Percentiles rank a stretch among this genome's conserved stretches.
These are phyloP conservation scores for Fomitopsis betulina DNA, from an alignment of 1,284 basidiomycete genomes.

Conservation along the genomic window DNA sequence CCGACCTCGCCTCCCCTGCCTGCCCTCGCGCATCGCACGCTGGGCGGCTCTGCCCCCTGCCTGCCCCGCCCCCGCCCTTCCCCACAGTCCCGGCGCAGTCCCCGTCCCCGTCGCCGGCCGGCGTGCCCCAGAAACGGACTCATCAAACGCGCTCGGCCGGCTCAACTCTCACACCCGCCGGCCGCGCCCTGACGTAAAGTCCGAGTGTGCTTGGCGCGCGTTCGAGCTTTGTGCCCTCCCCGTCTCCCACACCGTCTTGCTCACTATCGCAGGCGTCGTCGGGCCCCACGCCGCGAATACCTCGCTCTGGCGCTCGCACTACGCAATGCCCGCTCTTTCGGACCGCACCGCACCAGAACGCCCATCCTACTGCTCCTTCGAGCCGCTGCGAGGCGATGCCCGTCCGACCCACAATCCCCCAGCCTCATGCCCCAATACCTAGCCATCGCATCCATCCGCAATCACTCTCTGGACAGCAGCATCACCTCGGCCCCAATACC, in stretches of 20 bases:
- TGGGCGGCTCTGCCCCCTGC: not conserved
- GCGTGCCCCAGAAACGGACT: not conserved
- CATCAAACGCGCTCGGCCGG: not conserved
- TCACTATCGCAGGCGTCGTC: not conserved
- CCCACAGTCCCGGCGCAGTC: not conserved
- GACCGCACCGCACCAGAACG: not conserved
- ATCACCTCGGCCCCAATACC: not conserved
- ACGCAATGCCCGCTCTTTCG: not conserved
- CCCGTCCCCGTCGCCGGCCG: not conserved
- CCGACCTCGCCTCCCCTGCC: not conserved
- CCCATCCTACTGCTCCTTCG: not conserved
- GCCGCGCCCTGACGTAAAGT: slow-evolving; percentile 2
- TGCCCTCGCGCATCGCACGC: not conserved
- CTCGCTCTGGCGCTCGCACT: not conserved
- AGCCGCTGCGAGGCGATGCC: not conserved
- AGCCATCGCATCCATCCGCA: not conserved
- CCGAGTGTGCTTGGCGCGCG: not conserved
- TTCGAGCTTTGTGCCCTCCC: not conserved
- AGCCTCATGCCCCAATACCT: not conserved
- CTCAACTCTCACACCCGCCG: slow-evolving; percentile 1
- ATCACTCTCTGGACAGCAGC: not conserved
- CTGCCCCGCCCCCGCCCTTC: not conserved
- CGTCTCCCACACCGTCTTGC: not conserved
- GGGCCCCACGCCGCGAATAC: not conserved
- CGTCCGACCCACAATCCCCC: too few relatives aligned